Conservation (phyloP, 2,329 filamentous ascomycete genomes). For the Alternaria arbusti region DNA sequence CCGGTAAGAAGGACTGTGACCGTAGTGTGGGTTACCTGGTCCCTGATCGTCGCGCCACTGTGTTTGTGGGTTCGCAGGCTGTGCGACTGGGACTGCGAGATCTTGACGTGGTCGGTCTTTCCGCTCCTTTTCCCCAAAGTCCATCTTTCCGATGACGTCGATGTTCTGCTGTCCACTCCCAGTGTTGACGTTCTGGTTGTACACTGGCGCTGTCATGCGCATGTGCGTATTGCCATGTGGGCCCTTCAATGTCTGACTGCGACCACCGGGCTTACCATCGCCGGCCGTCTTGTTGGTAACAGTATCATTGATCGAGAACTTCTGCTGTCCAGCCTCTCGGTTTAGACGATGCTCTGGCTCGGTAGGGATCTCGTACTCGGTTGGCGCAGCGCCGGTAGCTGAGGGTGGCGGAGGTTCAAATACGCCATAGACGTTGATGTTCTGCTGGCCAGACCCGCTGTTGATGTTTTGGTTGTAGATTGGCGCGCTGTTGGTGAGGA, state of each 20-base stretch:
- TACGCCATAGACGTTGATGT: not conserved
- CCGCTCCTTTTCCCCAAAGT: not conserved
- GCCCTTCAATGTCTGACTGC: not conserved
- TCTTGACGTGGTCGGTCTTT: not conserved
- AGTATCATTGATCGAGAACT: no score
- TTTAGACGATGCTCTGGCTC: not conserved
- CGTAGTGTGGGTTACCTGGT: not conserved
- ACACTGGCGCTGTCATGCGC: not conserved
- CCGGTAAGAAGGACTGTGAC: not conserved
- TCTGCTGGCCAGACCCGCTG: not conserved
- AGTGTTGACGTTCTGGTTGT: not conserved
- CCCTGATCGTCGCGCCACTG: not conserved
- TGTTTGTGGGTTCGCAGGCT: not conserved
- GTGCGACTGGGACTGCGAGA: fast-evolving
- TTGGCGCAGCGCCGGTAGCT: not conserved
- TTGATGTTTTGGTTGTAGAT: not conserved
- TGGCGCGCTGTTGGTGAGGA: not conserved
- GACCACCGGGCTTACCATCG: not conserved
- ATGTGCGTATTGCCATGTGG: not conserved
- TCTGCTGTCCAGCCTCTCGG: not conserved
- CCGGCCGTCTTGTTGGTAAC: not conserved
- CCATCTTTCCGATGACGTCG: not conserved
- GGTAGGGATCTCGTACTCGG: not conserved
- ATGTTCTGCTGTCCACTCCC: not conserved
- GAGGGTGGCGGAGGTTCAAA: not conserved